Conservation (phyloP, 179 eudicot species). For the Beta corolliflora region DNA sequence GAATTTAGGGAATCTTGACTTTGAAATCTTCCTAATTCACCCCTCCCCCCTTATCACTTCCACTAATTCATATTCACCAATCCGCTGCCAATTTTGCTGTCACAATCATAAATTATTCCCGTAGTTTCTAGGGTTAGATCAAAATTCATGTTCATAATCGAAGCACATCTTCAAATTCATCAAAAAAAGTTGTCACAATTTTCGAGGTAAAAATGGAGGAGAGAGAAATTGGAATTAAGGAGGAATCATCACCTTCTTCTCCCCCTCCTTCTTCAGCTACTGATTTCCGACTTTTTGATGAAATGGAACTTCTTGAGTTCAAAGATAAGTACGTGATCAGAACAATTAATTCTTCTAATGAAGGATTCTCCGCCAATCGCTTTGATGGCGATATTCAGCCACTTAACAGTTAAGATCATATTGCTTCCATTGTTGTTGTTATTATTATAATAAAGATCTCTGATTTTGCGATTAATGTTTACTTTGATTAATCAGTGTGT, state of each 20-base stretch:
- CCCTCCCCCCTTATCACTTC: too few species aligned
- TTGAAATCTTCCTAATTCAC: neutral
- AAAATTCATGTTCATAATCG: neutral
- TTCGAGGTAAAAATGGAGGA: conserved; percentile 19
- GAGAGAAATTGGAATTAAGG: conserved; percentile 40
- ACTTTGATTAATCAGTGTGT: neutral
- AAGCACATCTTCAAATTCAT: neutral
- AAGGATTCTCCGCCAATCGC: conserved; percentile 66
- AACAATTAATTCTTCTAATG: conserved; percentile 53
- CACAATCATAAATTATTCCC: neutral
- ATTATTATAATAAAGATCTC: neutral
- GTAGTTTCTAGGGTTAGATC: conserved; percentile 1
- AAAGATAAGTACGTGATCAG: conserved; percentile 63
- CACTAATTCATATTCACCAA: too few species aligned
- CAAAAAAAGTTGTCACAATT: neutral
- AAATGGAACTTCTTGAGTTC: conserved; percentile 64
- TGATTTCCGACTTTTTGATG: conserved; percentile 64
- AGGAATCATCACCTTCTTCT: conserved; percentile 15
- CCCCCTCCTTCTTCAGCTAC: conserved; percentile 19
- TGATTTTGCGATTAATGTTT: neutral
- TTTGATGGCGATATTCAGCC: conserved; percentile 66
- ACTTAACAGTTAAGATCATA: conserved; percentile 40
- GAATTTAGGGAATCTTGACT: neutral
- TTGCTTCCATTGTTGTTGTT: neutral
- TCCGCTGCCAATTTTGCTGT: neutral